Percentiles rank a stretch among this genome's conserved stretches.
Conservation (phyloP, 768 basidiomycete genomes). For the Albatrellus ellisii region DNA sequence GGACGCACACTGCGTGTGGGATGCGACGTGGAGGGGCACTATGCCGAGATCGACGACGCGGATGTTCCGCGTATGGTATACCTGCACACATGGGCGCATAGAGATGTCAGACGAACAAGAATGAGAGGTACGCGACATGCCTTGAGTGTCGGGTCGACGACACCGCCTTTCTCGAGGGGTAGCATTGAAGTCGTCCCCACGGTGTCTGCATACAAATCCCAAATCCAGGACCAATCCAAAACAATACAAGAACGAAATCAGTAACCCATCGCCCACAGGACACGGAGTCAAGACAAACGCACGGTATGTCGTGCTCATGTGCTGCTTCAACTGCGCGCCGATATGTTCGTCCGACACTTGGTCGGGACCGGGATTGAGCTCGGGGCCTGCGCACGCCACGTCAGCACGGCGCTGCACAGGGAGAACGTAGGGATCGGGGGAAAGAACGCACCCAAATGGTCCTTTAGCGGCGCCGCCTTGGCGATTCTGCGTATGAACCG, state of each 20-base stretch:
- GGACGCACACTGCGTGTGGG: slow-evolving; percentile 13
- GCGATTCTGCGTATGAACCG: slow-evolving; percentile 18
- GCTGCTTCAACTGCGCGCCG: not conserved
- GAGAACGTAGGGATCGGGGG: slow-evolving; percentile 14
- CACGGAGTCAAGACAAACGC: no score
- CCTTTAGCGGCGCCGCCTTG: not conserved
- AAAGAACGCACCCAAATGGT: not conserved
- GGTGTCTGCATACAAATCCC: slow-evolving; percentile 3
- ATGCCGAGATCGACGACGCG: slow-evolving; percentile 20
- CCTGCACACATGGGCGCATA: slow-evolving; percentile 2
- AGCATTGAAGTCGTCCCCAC: slow-evolving; percentile 10
- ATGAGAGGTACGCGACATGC: not conserved
- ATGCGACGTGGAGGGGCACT: slow-evolving; percentile 17
- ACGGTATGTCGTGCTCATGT: not conserved
- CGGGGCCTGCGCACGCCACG: no score
- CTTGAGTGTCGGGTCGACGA: slow-evolving; percentile 12
- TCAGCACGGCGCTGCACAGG: no score
- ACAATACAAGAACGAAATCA: not conserved
- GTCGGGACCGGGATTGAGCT: slow-evolving; percentile 7
- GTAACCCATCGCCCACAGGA: no score
- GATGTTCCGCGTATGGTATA: slow-evolving; percentile 20
- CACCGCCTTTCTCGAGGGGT: slow-evolving; percentile 9
- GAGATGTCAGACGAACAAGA: not conserved
- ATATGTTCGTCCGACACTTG: slow-evolving; percentile 9
- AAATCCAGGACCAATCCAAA: not conserved